Percentiles rank a stretch among this genome's conserved stretches.
Conservation (phyloP, 2,329 filamentous ascomycete species). For the Elsinoe necatrix region DNA sequence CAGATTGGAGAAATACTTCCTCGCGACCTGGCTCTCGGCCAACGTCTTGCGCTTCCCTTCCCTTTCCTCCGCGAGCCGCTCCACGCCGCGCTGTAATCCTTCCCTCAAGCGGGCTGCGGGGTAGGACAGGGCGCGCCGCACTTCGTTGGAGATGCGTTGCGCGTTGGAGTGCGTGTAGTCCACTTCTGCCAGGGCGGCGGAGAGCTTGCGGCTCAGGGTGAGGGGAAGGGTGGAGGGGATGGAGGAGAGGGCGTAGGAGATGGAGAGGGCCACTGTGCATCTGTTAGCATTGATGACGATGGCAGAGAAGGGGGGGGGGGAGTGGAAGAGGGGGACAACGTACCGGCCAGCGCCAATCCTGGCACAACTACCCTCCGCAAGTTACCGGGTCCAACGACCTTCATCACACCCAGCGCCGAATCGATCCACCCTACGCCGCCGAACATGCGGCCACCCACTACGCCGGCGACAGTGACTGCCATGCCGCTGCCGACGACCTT, state of each 20-base stretch:
- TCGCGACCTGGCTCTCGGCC: slow-evolving; percentile 74
- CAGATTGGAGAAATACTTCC: slow-evolving; percentile 84
- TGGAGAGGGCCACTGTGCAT: slow-evolving; percentile 57
- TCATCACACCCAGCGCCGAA: slow-evolving; percentile 71
- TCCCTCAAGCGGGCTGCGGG: slow-evolving; percentile 81
- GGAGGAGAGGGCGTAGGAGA: slow-evolving; percentile 73
- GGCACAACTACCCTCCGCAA: slow-evolving; percentile 73
- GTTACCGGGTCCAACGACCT: slow-evolving; percentile 64
- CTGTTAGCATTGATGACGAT: slow-evolving; percentile 28
- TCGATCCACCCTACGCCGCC: slow-evolving; percentile 86
- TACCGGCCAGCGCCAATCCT: slow-evolving; percentile 68
- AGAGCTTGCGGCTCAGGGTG: slow-evolving; percentile 76
- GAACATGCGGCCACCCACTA: slow-evolving; percentile 71
- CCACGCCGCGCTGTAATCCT: slow-evolving; percentile 73
- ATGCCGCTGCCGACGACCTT: slow-evolving; percentile 91
- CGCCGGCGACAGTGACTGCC: slow-evolving; percentile 83
- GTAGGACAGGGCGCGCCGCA: slow-evolving; percentile 79
- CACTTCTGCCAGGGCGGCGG: slow-evolving; percentile 66
- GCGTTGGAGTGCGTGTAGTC: slow-evolving; percentile 93
- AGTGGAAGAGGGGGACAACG: slow-evolving; percentile 35
- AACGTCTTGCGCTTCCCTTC: slow-evolving; percentile 78
- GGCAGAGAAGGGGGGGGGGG: neutral
- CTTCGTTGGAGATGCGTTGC: slow-evolving; percentile 71
- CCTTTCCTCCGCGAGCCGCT: slow-evolving; percentile 58
- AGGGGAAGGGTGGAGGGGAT: slow-evolving; percentile 84